A percentile compares a stretch with the other conserved stretches of the same genome.
These are phyloP conservation scores for Penicillium sp. DNA, from an alignment of 2,329 filamentous ascomycete species.

Conservation along the genomic window DNA sequence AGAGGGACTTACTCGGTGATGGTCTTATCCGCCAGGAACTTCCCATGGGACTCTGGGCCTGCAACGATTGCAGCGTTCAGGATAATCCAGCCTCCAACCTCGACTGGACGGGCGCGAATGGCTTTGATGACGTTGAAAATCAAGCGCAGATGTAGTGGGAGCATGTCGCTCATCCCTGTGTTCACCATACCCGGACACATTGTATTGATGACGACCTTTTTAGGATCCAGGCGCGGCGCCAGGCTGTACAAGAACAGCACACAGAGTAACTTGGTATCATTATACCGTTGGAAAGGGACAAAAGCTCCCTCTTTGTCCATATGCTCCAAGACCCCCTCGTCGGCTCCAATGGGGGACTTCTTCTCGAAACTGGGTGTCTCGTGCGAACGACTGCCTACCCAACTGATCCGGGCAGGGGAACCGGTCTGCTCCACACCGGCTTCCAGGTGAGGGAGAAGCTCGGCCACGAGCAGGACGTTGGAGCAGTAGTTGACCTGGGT, in stretches of 20 bases:
- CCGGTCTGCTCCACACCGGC: background rate
- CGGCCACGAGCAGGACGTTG: background rate
- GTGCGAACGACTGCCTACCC: background rate
- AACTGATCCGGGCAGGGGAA: background rate
- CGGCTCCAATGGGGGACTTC: background rate
- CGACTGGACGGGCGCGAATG: background rate
- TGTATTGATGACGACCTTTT: conserved; percentile 22
- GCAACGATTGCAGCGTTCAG: background rate
- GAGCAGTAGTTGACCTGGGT: conserved; percentile 31
- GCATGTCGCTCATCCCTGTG: conserved; percentile 14
- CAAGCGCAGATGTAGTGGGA: background rate
- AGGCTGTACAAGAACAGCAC: conserved; percentile 21
- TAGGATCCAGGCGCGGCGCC: conserved; percentile 13
- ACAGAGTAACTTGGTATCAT: conserved; percentile 18
- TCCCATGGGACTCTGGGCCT: background rate
- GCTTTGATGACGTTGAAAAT: background rate
- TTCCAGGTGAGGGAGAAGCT: background rate
- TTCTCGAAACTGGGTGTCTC: background rate
- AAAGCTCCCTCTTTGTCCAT: background rate
- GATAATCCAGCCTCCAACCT: background rate
- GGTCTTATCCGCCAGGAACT: background rate
- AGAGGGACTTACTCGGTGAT: background rate
- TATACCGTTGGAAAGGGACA: conserved; percentile 8
- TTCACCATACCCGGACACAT: conserved; percentile 22
- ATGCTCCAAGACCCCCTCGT: background rate